Conservation (phyloP, 1,284 basidiomycete species). For the Phellinidium pouzarii region DNA sequence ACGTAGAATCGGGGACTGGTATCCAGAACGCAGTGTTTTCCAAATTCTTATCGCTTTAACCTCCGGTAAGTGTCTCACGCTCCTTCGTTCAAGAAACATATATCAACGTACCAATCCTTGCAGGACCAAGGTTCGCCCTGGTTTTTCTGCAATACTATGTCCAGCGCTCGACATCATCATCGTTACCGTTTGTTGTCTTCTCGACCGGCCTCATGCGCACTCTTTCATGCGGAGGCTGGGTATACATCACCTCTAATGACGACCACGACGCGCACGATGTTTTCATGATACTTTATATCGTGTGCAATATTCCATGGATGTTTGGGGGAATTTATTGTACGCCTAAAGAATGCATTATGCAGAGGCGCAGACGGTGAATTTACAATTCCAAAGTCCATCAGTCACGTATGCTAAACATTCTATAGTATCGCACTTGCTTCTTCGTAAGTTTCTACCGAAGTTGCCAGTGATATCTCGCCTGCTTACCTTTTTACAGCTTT, state of each 20-base stretch:
- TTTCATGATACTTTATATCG: slow-evolving; percentile 82
- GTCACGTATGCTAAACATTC: slow-evolving; percentile 6
- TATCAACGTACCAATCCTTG: not conserved
- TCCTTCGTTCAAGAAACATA: slow-evolving; percentile 26
- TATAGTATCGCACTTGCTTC: slow-evolving; percentile 46
- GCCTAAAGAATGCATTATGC: slow-evolving; percentile 31
- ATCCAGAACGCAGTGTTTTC: slow-evolving; percentile 83
- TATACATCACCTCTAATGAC: slow-evolving; percentile 82
- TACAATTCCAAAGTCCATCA: not conserved
- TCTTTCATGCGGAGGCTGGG: slow-evolving; percentile 86
- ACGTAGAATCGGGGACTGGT: slow-evolving; percentile 84
- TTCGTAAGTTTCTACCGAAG: slow-evolving; percentile 34
- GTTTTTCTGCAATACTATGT: slow-evolving; percentile 70
- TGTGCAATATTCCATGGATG: slow-evolving; percentile 88
- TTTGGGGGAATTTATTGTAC: slow-evolving; percentile 58
- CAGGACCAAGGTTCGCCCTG: slow-evolving; percentile 76
- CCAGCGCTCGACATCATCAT: slow-evolving; percentile 38
- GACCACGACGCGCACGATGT: slow-evolving; percentile 82
- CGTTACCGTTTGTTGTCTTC: slow-evolving; percentile 51
- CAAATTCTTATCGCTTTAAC: slow-evolving; percentile 87
- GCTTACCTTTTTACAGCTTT: slow-evolving; percentile 42
- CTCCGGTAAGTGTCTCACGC: slow-evolving; percentile 50
- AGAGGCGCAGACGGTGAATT: slow-evolving; percentile 47
- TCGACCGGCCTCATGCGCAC: slow-evolving; percentile 70
- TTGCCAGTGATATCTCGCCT: not conserved